These are phyloP conservation scores for Hypericum perforatum DNA, from an alignment of 345 rosid species.

Conservation along the genomic window DNA sequence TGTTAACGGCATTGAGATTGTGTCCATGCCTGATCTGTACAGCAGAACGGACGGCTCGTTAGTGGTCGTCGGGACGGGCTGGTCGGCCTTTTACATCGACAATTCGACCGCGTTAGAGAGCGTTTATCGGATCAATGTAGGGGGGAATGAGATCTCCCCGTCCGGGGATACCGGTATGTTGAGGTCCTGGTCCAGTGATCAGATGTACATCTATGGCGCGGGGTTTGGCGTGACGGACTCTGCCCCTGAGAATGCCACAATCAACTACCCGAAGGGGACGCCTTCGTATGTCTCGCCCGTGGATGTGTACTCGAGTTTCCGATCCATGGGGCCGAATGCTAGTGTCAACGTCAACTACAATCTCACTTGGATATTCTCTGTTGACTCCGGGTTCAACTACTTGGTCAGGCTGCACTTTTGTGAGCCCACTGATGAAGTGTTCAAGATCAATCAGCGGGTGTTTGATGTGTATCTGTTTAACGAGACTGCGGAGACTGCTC, in stretches of 20 bases:
- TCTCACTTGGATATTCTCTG: constrained; percentile 27
- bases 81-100: not conserved
- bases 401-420: constrained; percentile 25
- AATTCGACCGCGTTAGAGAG: constrained; percentile 14
- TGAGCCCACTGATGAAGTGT: not conserved
- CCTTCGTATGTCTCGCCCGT: constrained; percentile 28
- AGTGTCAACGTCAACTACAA: constrained; percentile 6
- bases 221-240: not conserved
- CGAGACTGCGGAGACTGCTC: not conserved
- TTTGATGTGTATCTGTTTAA: constrained; percentile 22
- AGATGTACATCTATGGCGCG: not conserved
- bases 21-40: constrained; percentile 27
- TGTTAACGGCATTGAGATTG: constrained; percentile 33
- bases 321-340: constrained; percentile 8
- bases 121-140: constrained; percentile 21
- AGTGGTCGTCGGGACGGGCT: not conserved
- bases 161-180: constrained; percentile 17
- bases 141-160: not conserved
- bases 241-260: not conserved
- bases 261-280: constrained; percentile 4
- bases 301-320: constrained; percentile 14
- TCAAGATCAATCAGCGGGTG: not conserved
- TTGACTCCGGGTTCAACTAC: constrained; percentile 26
- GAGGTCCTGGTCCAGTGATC: constrained; percentile 21
- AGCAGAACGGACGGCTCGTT: not conserved